Evolutionary conservation across 1,139 yeast species (phyloP).

Genomic region (Geotrichum candidum): DNA sequence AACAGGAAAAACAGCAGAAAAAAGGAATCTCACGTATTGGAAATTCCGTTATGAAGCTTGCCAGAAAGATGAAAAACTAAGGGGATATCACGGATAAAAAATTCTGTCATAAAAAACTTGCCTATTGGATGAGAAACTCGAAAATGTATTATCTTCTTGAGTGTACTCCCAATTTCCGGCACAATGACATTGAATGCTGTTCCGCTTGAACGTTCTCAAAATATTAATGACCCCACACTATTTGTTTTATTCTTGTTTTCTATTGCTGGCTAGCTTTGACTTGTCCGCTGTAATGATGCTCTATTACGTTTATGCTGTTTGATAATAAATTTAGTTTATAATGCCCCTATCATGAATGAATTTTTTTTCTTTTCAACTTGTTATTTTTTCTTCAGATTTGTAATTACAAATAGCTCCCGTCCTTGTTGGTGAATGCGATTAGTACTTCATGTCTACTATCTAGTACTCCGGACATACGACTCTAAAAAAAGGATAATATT

Average conservation of each 20-base stretch:
- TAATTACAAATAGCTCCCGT: not conserved
- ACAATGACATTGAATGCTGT: not conserved
- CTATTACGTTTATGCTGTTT: not conserved
- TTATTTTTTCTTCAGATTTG: not conserved
- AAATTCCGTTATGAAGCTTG: too few species aligned
- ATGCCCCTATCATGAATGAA: not conserved
- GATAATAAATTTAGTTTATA: too few species aligned
- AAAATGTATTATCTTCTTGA: not conserved
- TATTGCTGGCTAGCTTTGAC: not conserved
- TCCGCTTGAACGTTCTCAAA: not conserved
- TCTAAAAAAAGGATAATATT: not conserved
- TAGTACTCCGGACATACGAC: not conserved
- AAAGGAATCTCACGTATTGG: not conserved
- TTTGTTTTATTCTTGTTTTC: not conserved
- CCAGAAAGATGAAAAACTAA: too few species aligned
- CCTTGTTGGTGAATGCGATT: not conserved
- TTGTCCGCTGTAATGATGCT: not conserved
- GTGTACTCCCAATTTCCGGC: not conserved
- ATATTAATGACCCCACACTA: not conserved
- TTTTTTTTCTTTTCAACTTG: too few species aligned
- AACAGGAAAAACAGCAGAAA: not conserved
- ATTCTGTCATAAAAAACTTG: not conserved
- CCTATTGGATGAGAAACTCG: not conserved
- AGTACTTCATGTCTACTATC: too few species aligned
- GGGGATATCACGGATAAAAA: not conserved